Base-by-base conservation (phyloP, 2,329 filamentous ascomycete species). In the Sporothrix dimorphospora region DNA sequence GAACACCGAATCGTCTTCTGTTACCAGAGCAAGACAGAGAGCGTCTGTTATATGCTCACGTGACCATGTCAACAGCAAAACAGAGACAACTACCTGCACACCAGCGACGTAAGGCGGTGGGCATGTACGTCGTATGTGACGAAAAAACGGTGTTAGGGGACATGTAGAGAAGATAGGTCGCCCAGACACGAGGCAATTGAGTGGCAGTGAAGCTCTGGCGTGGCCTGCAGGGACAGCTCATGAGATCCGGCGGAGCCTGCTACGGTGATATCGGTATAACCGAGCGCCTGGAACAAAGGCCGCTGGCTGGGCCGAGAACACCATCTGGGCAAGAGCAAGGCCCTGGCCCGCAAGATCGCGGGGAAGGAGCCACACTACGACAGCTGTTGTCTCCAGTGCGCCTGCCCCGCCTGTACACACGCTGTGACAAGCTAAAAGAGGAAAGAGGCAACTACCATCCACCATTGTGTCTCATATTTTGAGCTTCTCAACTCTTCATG, bases 351-450 rank as follows among this genome's bases (percentile, higher is more conserved):
- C 65, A 24, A 53, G 70, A 69, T 53, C 71, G 72, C 71, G 71
- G 71, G 72, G 72, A 72, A 72, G 63, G 14, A 65, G 51, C 61
- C 30, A 14, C 66, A 4, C 51, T 63, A 59, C 47, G 9, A 59
- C 24, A 21, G 38, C 40, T 49, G 21, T 11, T 8, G 24, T 19
- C 30, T 68, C n/a, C 66, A 55, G 19, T 55, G 49, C 63, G 19
- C 42, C 49, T 55, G 61, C 59, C 57, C 59, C 59, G 59, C 59
- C 42, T 40, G 27, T 6, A 19, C 4, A 8, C 27, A 57, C 5
- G 12, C 27, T 34, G 19, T 2, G n/a, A 24, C 30, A 63, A 42
- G n/a, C 57, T 24, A 40, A 42, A 63, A 63, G 11, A 63, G 57
- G 55, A 34, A 59, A 59, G 27, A 30, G 55, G 34, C 30, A 21